These are phyloP conservation scores for Lactifluus echinatus DNA, from an alignment of 768 basidiomycete genomes.

Conservation along the genomic window DNA sequence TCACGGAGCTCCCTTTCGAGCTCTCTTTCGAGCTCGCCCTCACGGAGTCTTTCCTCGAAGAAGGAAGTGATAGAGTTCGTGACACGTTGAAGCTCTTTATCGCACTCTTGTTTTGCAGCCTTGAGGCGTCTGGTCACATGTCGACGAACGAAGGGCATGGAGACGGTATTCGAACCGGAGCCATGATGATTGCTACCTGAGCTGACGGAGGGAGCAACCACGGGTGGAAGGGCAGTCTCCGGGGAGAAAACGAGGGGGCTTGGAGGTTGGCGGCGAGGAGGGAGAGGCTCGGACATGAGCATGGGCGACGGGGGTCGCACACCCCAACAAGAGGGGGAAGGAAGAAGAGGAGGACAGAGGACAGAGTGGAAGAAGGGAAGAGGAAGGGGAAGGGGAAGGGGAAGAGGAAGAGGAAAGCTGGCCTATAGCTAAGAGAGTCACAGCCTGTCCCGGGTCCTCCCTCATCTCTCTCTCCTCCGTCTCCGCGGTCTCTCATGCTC, in stretches of 20 bases:
- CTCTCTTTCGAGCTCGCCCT: slow-evolving; percentile 50
- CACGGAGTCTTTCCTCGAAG: slow-evolving; percentile 84
- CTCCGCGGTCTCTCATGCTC: neutral
- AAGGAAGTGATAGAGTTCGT: slow-evolving; percentile 90
- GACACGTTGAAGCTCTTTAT: slow-evolving; percentile 91
- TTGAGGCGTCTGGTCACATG: slow-evolving; percentile 91
- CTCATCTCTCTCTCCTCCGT: neutral
- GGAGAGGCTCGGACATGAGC: slow-evolving; percentile 30
- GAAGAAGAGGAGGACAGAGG: slow-evolving; percentile 11
- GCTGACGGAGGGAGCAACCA: slow-evolving; percentile 26
- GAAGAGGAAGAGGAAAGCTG: slow-evolving; percentile 8
- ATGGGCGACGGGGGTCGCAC: slow-evolving; percentile 22
- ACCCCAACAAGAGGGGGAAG: slow-evolving; percentile 6
- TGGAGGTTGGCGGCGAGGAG: slow-evolving; percentile 42
- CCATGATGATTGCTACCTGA: slow-evolving; percentile 30
- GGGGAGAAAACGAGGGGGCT: slow-evolving; percentile 75
- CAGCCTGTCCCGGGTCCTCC: slow-evolving; percentile 10
- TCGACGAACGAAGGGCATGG: slow-evolving; percentile 86
- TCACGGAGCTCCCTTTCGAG: slow-evolving; percentile 43
- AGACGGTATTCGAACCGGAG: slow-evolving; percentile 66
- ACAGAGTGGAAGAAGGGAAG: slow-evolving; percentile 9
- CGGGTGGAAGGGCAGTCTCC: slow-evolving; percentile 38
- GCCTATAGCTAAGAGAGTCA: too few species aligned
- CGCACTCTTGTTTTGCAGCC: slow-evolving; percentile 92
- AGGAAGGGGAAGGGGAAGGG: slow-evolving; percentile 3